Conservation (phyloP, 2,329 filamentous ascomycete genomes). For the Fusarium torulosum region DNA sequence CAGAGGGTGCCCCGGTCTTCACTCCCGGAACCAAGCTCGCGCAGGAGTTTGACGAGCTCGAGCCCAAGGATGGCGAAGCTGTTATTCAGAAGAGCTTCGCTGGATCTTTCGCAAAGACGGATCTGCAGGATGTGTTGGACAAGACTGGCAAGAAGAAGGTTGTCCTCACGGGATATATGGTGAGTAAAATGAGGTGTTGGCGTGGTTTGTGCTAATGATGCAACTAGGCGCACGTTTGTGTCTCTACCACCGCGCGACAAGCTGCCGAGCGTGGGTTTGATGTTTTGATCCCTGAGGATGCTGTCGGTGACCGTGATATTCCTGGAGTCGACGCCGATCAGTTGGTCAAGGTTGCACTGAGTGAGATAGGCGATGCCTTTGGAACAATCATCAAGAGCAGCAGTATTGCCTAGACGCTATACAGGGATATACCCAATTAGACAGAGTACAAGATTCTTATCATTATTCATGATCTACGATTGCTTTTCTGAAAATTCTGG, state of each 20-base stretch:
- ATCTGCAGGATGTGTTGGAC: conserved; percentile 65
- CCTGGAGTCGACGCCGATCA: conserved; percentile 70
- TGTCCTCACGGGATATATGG: conserved; percentile 71
- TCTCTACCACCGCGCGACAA: conserved; percentile 72
- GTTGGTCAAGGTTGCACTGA: conserved; percentile 63
- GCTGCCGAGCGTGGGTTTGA: conserved; percentile 73
- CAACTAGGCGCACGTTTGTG: conserved; percentile 72
- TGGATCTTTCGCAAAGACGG: conserved; percentile 70
- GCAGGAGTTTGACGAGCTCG: conserved; percentile 71
- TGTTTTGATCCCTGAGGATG: conserved; percentile 71
- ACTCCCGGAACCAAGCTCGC: conserved; percentile 71
- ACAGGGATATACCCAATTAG: too few species aligned
- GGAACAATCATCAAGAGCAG: conserved; percentile 66
- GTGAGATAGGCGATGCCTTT: conserved; percentile 73
- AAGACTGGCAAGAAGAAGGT: conserved; percentile 67
- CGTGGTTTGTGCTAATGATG: background rate
- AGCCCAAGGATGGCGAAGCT: conserved; percentile 66
- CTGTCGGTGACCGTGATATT: conserved; percentile 74
- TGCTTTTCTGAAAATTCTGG: conserved; percentile 43
- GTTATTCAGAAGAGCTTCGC: conserved; percentile 70
- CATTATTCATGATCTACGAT: conserved; percentile 1
- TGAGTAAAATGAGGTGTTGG: conserved; percentile 44
- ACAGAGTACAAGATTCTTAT: background rate
- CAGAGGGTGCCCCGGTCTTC: conserved; percentile 74
- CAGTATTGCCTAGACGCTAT: conserved; percentile 42